Conservation (phyloP, 768 basidiomycete genomes). For the Tricholoma sp. region DNA sequence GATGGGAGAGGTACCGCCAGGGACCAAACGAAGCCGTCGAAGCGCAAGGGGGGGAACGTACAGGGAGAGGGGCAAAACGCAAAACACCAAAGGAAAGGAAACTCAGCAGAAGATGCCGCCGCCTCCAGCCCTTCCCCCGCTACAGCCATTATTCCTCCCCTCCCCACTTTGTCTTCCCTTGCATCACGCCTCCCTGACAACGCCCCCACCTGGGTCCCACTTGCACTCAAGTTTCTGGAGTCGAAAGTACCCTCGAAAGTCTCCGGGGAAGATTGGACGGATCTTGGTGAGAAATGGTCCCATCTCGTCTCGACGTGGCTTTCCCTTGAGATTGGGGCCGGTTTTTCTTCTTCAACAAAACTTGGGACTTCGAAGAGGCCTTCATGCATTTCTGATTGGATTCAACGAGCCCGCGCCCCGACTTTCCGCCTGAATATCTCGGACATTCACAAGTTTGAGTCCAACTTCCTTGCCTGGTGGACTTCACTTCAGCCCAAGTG, state of each 20-base stretch:
- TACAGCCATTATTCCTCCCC: neutral
- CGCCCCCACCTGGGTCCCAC: neutral
- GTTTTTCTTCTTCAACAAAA: neutral
- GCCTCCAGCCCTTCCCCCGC: neutral
- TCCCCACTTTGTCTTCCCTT: neutral
- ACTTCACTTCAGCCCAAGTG: neutral
- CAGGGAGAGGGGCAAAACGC: neutral
- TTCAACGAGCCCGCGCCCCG: neutral
- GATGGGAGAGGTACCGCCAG: neutral
- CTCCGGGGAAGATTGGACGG: neutral
- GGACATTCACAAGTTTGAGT: neutral
- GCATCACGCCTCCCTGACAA: neutral
- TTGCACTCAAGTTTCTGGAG: neutral
- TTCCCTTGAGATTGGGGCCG: neutral
- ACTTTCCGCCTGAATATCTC: neutral
- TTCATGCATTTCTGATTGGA: neutral
- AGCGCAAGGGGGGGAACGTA: neutral
- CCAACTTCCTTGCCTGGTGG: neutral
- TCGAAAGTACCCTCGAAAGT: neutral
- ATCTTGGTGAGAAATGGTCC: neutral
- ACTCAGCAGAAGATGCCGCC: neutral
- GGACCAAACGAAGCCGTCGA: neutral
- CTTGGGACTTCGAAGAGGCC: neutral
- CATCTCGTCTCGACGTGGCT: neutral
- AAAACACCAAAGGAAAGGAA: neutral